Evolutionary conservation across 148 eudicot genomes (phyloP), one percentile per base, ranked within the genome.

Genomic region (Cornus suecica): DNA sequence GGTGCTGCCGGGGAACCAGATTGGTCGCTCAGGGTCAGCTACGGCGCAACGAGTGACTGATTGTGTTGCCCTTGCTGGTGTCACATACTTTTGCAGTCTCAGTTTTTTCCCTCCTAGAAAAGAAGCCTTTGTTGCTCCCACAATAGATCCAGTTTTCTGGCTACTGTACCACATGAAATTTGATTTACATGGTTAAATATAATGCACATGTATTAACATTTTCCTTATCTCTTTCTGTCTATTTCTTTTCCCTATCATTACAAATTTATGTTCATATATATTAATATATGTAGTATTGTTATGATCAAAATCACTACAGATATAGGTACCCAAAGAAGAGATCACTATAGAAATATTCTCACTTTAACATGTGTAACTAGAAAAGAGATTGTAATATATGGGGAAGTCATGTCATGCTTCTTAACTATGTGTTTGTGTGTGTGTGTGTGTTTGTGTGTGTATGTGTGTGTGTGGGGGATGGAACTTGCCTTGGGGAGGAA

Each of bases 1-100:
- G 75, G 83, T 83, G 91, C 97, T 95, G 30, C 99, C 99, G 34
- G 99, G 99, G 90, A 95, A 95, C 99, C 99, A 95, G 51, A 95
- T 63, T 71, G 99, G 99, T 58, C 99, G 87, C 13, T 92, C 91
- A 1, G 99, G 97, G 13, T 92, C 97, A 63, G 97, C 93, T 20
- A 86, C 94, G 4, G 83, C 94, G 76, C 92, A 42, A 48, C 79
- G 72, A 68, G 84, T 25, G 74, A 81, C 13, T 14, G 91, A 76
- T 70, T 81, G 76, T 29, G n/a, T n/a, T n/a, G 82, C 63, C 62
- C 76, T 77, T 2, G 82, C 73, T 22, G 87, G 83, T 26, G 88
- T 77, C 25, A 73, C 77, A 65, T 72, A 76, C 76, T 85, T 94
- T 67, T 83, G 80, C 11, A 86, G 85, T 74, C 92, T 88, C 72